Evolutionary conservation across 148 eudicot genomes (phyloP).

Genomic region (Camellia sinensis): DNA sequence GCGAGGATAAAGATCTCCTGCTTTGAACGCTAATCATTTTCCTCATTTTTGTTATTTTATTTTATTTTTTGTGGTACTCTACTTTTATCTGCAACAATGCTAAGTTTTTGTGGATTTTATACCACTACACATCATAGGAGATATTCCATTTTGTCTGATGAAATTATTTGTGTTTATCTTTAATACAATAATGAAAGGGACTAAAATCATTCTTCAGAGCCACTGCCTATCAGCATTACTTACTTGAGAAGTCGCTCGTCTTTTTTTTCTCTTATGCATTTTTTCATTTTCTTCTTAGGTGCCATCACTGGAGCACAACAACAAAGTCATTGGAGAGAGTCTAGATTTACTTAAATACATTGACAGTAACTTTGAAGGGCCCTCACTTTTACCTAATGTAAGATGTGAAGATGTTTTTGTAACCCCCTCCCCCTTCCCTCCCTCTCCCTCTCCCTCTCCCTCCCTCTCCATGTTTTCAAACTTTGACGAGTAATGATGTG

Average conservation of each 20-base stretch:
- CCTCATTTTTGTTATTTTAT: too few relatives aligned
- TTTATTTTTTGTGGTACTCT: too few relatives aligned
- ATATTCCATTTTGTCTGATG: neutral
- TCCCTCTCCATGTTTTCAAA: neutral
- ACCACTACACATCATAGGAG: too few relatives aligned
- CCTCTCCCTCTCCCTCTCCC: neutral
- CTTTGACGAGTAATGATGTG: neutral
- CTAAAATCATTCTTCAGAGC: neutral
- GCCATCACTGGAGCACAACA: slow-evolving; percentile 72
- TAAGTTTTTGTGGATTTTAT: too few relatives aligned
- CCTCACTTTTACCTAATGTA: slow-evolving; percentile 62
- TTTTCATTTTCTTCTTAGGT: slow-evolving; percentile 33
- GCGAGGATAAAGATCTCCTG: neutral
- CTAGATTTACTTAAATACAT: slow-evolving; percentile 67
- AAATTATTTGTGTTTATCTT: neutral
- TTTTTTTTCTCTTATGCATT: neutral
- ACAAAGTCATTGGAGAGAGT: slow-evolving; percentile 62
- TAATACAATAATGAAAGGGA: neutral
- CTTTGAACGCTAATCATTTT: too few relatives aligned
- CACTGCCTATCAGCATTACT: neutral
- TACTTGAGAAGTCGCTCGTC: neutral
- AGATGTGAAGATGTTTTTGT: slow-evolving; percentile 13
- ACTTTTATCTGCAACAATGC: too few relatives aligned
- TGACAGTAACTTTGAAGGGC: slow-evolving; percentile 72
- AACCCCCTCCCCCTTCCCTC: neutral